Evolutionary conservation across 345 rosid genomes (phyloP).

Genomic region (Heritiera fomes): DNA sequence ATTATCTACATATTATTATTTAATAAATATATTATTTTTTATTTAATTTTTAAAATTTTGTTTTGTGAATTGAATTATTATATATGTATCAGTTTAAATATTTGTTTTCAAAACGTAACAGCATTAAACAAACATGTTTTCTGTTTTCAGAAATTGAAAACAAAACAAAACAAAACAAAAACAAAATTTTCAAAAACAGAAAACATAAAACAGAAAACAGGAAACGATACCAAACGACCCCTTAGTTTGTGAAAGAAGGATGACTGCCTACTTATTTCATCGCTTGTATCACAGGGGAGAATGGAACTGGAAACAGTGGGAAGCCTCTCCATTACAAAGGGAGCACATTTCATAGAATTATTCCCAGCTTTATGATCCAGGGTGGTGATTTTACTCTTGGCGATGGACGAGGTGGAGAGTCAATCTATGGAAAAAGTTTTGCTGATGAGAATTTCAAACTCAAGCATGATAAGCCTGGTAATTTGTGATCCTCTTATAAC

Average conservation of each 20-base stretch:
- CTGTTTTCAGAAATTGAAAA: no score
- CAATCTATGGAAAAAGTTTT: conserved; percentile 81
- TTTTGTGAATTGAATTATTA: no score
- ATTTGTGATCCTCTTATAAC: conserved; percentile 9
- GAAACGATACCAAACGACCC: no score
- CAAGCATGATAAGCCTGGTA: conserved; percentile 87
- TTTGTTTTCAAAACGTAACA: no score
- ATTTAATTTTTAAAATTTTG: no score
- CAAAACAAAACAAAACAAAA: no score
- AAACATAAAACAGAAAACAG: no score
- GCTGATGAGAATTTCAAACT: conserved; percentile 90
- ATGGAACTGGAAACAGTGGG: conserved; percentile 81
- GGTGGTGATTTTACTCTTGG: conserved; percentile 96
- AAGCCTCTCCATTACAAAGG: conserved; percentile 83
- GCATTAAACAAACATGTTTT: no score
- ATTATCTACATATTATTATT: no score
- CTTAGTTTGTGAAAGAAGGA: background rate
- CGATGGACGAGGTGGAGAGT: conserved; percentile 95
- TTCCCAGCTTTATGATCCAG: conserved; percentile 94
- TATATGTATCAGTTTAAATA: no score
- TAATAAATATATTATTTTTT: no score
- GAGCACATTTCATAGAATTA: conserved; percentile 82
- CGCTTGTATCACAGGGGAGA: conserved; percentile 58
- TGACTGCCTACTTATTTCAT: background rate
- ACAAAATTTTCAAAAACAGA: no score